Evolutionary conservation across 257 asterid species (phyloP), one percentile per base, ranked within the genome.

Genomic region (Anisodus tanguticus): DNA sequence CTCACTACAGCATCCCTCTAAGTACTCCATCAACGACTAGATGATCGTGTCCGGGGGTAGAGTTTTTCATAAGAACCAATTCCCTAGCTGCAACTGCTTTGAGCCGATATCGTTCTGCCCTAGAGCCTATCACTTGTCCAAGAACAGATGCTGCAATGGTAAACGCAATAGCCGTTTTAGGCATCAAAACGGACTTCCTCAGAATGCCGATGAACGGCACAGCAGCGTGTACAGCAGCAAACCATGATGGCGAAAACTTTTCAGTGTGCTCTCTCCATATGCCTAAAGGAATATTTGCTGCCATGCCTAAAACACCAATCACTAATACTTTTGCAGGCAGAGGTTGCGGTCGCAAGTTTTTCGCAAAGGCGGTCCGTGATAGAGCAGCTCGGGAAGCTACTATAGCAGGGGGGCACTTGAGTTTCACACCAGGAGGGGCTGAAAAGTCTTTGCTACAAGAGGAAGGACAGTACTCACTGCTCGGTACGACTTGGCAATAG

Each of bases 261-360:
- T 88, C 86, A 2, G 99, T 95, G 86, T 95, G 98, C 85, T 95
- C 99, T 85, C 99, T 90, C 99, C 99, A 95, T 82, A 95, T 84
- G 26, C 99, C 99, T 70, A 95, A 66, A n/a, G 99, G 99, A 62
- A 95, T 67, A 80, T 95, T 95, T 60, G 91, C 95, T 2, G 98
- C 97, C 95, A 95, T 93, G 58, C 99, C 98, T 72, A 95, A 74
- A 54, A 89, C 80, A 31, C 99, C 99, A 13, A 95, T 92, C 2
- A 87, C 97, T 3, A 95, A 90, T 68, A 95, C 26, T 86, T 95
- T 95, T 69, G 92, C 88, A 3, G 98, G 97, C 13, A 95, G 90
- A 12, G 99, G 96, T 60, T 95, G 99, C 10, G 99, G 99, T 80
- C 99, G 79, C n/a, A 95, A 93, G 86, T 92, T 93, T 84, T 91